Conservation (phyloP, 2,329 filamentous ascomycete species). For the Blastomyces parvus region DNA sequence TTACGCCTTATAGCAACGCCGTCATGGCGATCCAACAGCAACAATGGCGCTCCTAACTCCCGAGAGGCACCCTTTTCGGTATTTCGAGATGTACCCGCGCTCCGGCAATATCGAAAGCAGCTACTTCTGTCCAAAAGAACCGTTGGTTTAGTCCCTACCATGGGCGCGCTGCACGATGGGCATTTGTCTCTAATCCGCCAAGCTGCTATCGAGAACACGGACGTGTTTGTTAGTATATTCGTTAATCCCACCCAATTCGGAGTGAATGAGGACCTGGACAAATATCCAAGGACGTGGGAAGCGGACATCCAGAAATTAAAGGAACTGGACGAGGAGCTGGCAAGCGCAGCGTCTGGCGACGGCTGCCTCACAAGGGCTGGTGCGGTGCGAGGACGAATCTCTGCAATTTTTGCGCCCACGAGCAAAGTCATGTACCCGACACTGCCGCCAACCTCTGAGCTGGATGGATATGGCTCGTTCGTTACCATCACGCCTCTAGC, state of each 20-base stretch:
- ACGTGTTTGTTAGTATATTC: slow-evolving; percentile 85
- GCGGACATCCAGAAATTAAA: slow-evolving; percentile 60
- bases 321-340: slow-evolving; percentile 61
- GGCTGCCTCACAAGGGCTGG: slow-evolving; percentile 7
- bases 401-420: slow-evolving; percentile 76
- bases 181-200: slow-evolving; percentile 77
- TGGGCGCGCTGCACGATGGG: slow-evolving; percentile 92
- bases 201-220: slow-evolving; percentile 72
- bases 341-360: slow-evolving; percentile 40
- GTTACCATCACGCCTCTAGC: slow-evolving; percentile 81
- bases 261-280: slow-evolving; percentile 72
- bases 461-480: slow-evolving; percentile 74
- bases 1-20: slow-evolving; percentile 11
- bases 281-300: slow-evolving; percentile 86
- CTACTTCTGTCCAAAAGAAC: slow-evolving; percentile 58
- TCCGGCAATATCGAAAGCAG: slow-evolving; percentile 60
- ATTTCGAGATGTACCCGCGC: slow-evolving; percentile 62
- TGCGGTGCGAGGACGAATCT: slow-evolving; percentile 54
- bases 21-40: slow-evolving; percentile 9
- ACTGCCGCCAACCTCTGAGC: slow-evolving; percentile 60
- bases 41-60: slow-evolving; percentile 13
- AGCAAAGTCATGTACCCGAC: slow-evolving; percentile 81
- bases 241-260: slow-evolving; percentile 98
- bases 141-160: slow-evolving; percentile 86
- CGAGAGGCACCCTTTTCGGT: slow-evolving; percentile 37